Base-by-base conservation (phyloP, 768 basidiomycete species). In the Amanita exitialis region DNA sequence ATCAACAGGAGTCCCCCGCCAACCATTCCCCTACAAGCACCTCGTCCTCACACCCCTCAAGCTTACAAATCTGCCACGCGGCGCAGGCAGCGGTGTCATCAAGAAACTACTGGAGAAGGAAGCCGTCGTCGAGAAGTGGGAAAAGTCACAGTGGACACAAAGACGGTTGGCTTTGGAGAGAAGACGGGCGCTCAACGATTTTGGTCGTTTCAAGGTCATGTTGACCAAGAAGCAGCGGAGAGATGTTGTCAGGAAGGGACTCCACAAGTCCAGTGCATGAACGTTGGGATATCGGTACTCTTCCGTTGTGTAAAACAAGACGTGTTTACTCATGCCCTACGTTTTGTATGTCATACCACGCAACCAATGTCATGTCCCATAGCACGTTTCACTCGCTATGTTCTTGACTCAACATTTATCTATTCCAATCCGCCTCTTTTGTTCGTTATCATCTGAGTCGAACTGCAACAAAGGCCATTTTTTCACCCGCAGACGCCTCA, bases 81-180 rank as follows among this genome's bases (percentile, higher is more conserved):
- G 68, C 46, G 90, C 95, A 38, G 83, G 93, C 51, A 71, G 90
- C 2, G 82, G 90, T 51, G 75, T 74, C 56, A 77, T 98, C 64
- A 84, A 82, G 72, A 95, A 91, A 73, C 77, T 83, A 34, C 69
- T 93, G 56, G 92, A 96, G 71, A 85, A 91, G 71, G 85, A 92
- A 67, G 85, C 73, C 34, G 75, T 81, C 50, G 71, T 86, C 44
- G 82, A 80, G 66, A 92, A 93, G 77, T 98, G 96, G 95, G 82
- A 86, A 54, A 79, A 78, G 62, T 86, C 86, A 18, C 59, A 75
- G 4, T 98, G 93, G 94, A 90, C 91, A 53, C 81, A 90, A 74
- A 91, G 82, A 74, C 81, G 89, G 46, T 78, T 77, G 38, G 84
- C 89, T 10, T 66, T 78, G 49, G 75, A 84, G 70, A 79, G 78